Conservation (phyloP, 164 flowering plant species). For the Sedum album region DNA sequence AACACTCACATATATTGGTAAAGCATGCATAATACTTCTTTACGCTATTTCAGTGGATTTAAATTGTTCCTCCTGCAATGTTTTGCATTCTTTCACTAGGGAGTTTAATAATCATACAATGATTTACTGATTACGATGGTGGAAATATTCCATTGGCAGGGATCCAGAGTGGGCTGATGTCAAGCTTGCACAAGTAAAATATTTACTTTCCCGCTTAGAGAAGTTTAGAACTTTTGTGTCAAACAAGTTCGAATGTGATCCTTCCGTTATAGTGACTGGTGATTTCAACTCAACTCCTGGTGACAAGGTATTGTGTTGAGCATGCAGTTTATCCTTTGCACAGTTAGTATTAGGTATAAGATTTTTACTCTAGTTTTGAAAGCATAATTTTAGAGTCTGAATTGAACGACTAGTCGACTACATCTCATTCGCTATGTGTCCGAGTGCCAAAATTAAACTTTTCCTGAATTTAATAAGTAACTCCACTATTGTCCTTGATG, state of each 20-base stretch:
- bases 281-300: conserved; percentile 97
- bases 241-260: conserved; percentile 43
- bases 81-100: not conserved
- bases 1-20: conserved; percentile 98
- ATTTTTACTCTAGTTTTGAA: too few relatives aligned
- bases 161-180: conserved; percentile 96
- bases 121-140: not conserved
- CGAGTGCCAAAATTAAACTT: too few relatives aligned
- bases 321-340: not conserved
- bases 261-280: conserved; percentile 69
- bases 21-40: not conserved
- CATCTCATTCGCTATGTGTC: too few relatives aligned
- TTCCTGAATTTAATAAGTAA: not conserved
- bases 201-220: conserved; percentile 59
- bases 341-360: not conserved
- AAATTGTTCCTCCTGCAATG: not conserved
- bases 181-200: conserved; percentile 90
- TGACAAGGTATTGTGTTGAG: conserved; percentile 47
- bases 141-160: conserved; percentile 29
- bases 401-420: not conserved
- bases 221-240: conserved; percentile 47
- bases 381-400: not conserved
- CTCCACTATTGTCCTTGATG: not conserved
- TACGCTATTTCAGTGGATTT: not conserved
- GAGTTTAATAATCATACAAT: not conserved